phyloP scores from a whole-genome alignment of 1,284 basidiomycete species.

The Exsudoporus floridanus region DNA sequence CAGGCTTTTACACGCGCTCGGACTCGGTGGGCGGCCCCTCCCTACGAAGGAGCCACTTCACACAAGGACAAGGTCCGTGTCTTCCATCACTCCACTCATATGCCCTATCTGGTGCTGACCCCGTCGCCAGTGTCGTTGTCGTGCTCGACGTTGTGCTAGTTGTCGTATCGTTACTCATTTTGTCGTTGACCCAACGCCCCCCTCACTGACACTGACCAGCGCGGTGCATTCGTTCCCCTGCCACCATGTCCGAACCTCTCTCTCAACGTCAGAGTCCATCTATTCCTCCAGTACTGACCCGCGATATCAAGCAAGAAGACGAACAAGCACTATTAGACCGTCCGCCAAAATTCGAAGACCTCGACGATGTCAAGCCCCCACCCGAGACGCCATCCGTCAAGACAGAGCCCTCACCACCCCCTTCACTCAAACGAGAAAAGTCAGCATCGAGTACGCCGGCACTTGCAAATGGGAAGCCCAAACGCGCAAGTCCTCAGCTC shows the following conservation, averaged over 20 bases:
- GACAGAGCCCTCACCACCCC: slow-evolving; percentile 29
- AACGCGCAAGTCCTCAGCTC: slow-evolving; percentile 53
- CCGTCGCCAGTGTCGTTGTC: slow-evolving; percentile 6
- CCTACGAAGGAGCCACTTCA: slow-evolving; percentile 12
- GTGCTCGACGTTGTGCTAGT: slow-evolving; percentile 21
- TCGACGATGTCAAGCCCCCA: slow-evolving; percentile 28
- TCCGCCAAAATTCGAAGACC: slow-evolving; percentile 23
- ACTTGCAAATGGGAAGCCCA: slow-evolving; percentile 32
- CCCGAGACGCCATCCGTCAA: slow-evolving; percentile 33
- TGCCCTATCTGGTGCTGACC: slow-evolving; percentile 14
- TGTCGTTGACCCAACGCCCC: slow-evolving; percentile 17
- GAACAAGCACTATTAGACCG: slow-evolving; percentile 1
- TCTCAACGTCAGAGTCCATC: slow-evolving; percentile 31
- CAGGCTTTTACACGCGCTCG: slow-evolving; percentile 5
- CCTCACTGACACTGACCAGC: slow-evolving; percentile 18
- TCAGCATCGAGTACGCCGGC: slow-evolving; percentile 33
- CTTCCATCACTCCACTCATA: slow-evolving; percentile 1
- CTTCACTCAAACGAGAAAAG: slow-evolving; percentile 30
- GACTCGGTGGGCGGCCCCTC: not conserved
- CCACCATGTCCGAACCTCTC: slow-evolving; percentile 37
- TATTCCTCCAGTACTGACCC: slow-evolving; percentile 13
- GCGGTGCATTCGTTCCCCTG: slow-evolving; percentile 15
- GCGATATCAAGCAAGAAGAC: slow-evolving; percentile 21
- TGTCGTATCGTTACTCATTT: slow-evolving; percentile 25
- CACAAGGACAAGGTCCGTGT: slow-evolving; percentile 28